Percentiles rank a stretch among this genome's conserved stretches.
These are phyloP conservation scores for Avena atlantica DNA, from an alignment of 176 grass and related monocot genomes.

Conservation along the genomic window DNA sequence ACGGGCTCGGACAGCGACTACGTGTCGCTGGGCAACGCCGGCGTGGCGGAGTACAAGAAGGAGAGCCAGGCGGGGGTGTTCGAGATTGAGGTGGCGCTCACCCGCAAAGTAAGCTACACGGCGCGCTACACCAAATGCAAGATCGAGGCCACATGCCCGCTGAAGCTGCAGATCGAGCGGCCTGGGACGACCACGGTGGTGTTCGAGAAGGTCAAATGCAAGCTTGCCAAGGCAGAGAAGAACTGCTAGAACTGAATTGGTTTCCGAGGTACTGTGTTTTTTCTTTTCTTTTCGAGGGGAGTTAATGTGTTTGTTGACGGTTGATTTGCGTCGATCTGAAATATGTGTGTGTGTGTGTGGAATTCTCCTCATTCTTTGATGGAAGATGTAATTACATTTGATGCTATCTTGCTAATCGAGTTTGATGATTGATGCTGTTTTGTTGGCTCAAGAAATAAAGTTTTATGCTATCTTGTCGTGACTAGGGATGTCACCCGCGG, in stretches of 20 bases:
- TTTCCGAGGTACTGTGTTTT: not conserved
- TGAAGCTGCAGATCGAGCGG: conserved; percentile 40
- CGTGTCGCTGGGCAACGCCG: conserved; percentile 35
- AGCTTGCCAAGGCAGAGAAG: conserved; percentile 20
- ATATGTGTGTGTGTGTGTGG: not conserved
- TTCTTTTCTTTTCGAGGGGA: not conserved
- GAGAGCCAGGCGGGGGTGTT: conserved; percentile 41
- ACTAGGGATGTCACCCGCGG: too few species aligned
- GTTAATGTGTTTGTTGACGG: not conserved
- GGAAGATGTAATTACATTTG: not conserved
- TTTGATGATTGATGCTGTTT: not conserved
- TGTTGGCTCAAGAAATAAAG: too few species aligned
- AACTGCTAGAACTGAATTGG: not conserved
- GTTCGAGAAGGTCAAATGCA: conserved; percentile 35
- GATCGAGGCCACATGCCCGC: conserved; percentile 40
- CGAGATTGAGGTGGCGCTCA: conserved; percentile 42
- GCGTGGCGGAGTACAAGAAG: conserved; percentile 45
- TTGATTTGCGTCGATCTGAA: not conserved
- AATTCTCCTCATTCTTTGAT: not conserved
- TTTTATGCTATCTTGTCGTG: too few species aligned
- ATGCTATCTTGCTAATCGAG: not conserved
- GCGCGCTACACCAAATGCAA: conserved; percentile 24
- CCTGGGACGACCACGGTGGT: conserved; percentile 13
- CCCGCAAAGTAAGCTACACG: conserved; percentile 39
- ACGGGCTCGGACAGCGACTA: not conserved